Evolutionary conservation across 2,329 filamentous ascomycete species (phyloP).

Genomic region (Calonectria naviculata): DNA sequence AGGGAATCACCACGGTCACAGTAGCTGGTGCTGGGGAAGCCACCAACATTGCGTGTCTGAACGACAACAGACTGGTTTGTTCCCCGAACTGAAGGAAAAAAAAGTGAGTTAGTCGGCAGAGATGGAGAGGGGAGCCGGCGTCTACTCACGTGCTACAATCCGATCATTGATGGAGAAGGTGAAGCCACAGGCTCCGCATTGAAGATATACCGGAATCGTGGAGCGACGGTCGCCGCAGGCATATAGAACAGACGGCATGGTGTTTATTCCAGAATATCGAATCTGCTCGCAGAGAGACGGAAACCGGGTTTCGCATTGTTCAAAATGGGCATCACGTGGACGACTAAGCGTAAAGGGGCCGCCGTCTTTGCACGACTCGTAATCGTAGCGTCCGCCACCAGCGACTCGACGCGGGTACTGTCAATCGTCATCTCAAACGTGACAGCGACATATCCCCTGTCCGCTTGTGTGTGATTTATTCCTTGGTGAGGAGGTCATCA

Average conservation of each 20-base stretch:
- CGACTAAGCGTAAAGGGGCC: constrained; percentile 2
- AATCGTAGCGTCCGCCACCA: not conserved
- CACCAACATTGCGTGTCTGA: not conserved
- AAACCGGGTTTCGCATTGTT: not conserved
- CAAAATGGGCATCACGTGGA: not conserved
- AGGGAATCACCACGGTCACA: constrained; percentile 5
- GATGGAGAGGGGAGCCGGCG: not conserved
- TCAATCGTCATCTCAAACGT: not conserved
- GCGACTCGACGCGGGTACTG: not conserved
- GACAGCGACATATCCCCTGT: not conserved
- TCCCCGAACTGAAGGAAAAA: not conserved
- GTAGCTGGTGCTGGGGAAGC: constrained; percentile 6
- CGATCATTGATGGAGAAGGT: constrained; percentile 3
- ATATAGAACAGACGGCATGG: constrained; percentile 3
- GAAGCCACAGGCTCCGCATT: constrained; percentile 10
- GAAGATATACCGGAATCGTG: constrained; percentile 3
- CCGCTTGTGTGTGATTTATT: not conserved
- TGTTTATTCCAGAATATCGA: not conserved
- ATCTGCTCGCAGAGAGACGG: not conserved
- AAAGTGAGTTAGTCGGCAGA: not conserved
- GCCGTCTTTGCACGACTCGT: not conserved
- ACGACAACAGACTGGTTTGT: constrained; percentile 1
- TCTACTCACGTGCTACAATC: constrained; percentile 6
- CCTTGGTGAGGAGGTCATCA: not conserved
- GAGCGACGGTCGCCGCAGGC: not conserved